These are phyloP conservation scores for Karstenula rhodostoma DNA, from an alignment of 2,329 filamentous ascomycete species.

Conservation along the genomic window DNA sequence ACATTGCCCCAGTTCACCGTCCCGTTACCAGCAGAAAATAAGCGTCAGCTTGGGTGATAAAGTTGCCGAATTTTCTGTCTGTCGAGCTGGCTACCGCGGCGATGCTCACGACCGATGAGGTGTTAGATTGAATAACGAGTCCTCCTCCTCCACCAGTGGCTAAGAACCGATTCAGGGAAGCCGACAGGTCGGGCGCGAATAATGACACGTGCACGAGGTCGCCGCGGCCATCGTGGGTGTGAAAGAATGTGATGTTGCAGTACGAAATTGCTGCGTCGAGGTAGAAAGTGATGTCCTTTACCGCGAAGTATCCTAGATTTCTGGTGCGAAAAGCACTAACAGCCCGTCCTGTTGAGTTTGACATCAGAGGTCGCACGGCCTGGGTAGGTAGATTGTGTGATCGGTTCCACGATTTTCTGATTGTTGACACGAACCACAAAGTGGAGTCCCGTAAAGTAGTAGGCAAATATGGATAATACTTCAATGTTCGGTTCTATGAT, in stretches of 20 bases:
- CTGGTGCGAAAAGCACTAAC: too few relatives aligned
- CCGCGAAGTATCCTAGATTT: too few relatives aligned
- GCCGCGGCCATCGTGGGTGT: constrained; percentile 52
- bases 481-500: too few relatives aligned
- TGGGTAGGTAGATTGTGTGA: too few relatives aligned
- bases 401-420: too few relatives aligned
- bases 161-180: constrained; percentile 56
- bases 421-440: too few relatives aligned
- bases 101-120: constrained; percentile 49
- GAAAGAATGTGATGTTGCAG: constrained; percentile 57
- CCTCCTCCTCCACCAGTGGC: constrained; percentile 57
- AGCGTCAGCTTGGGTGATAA: constrained; percentile 49
- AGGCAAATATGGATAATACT: too few relatives aligned
- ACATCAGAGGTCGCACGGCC: too few relatives aligned
- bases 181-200: constrained; percentile 52
- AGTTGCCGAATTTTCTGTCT: constrained; percentile 60
- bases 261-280: constrained; percentile 45
- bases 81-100: constrained; percentile 58
- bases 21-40: constrained; percentile 47
- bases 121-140: constrained; percentile 52
- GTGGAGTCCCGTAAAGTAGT: too few relatives aligned
- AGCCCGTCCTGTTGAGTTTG: too few relatives aligned
- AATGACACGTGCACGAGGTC: constrained; percentile 44
- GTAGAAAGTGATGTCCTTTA: constrained; percentile 34
- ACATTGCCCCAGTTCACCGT: constrained; percentile 59